These are phyloP conservation scores for Alternaria longipes DNA, from an alignment of 2,329 filamentous ascomycete genomes.

Conservation along the genomic window DNA sequence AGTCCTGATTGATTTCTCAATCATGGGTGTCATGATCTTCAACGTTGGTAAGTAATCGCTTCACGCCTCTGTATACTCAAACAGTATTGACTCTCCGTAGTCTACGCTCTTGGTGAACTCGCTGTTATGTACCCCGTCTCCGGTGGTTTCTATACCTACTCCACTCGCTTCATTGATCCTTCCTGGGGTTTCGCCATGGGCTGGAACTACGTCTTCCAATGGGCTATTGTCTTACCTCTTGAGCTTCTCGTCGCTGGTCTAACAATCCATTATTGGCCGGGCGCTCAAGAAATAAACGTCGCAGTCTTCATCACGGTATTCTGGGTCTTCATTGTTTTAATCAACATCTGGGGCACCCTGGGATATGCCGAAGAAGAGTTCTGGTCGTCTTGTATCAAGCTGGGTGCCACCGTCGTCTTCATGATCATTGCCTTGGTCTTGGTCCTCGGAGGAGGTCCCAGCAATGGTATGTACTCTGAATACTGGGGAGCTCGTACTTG, in stretches of 20 bases:
- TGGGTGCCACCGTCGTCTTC: slow-evolving; percentile 49
- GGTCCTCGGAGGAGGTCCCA: slow-evolving; percentile 65
- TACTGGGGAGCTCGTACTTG: slow-evolving; percentile 71
- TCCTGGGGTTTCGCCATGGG: slow-evolving; percentile 55
- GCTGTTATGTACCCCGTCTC: slow-evolving; percentile 67
- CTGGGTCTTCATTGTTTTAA: slow-evolving; percentile 48
- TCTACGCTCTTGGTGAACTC: slow-evolving; percentile 63
- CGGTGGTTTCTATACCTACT: slow-evolving; percentile 63
- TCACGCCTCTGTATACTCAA: background rate
- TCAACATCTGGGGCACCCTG: slow-evolving; percentile 52
- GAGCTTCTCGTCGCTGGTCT: slow-evolving; percentile 52
- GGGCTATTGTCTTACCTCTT: slow-evolving; percentile 51
- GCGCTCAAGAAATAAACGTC: slow-evolving; percentile 25
- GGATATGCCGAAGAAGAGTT: slow-evolving; percentile 56
- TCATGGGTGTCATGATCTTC: slow-evolving; percentile 53
- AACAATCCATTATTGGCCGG: slow-evolving; percentile 51
- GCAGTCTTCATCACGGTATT: slow-evolving; percentile 53
- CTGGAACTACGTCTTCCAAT: slow-evolving; percentile 51
- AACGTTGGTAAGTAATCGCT: slow-evolving; percentile 46
- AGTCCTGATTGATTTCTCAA: slow-evolving; percentile 52
- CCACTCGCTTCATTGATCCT: slow-evolving; percentile 58
- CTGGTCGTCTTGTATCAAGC: slow-evolving; percentile 50
- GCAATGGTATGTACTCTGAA: slow-evolving; percentile 54
- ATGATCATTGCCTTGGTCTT: slow-evolving; percentile 62
- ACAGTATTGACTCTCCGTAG: slow-evolving; percentile 54